Base-by-base conservation (phyloP, 805 yeast species). In the Grigorovia transvaalensis region DNA sequence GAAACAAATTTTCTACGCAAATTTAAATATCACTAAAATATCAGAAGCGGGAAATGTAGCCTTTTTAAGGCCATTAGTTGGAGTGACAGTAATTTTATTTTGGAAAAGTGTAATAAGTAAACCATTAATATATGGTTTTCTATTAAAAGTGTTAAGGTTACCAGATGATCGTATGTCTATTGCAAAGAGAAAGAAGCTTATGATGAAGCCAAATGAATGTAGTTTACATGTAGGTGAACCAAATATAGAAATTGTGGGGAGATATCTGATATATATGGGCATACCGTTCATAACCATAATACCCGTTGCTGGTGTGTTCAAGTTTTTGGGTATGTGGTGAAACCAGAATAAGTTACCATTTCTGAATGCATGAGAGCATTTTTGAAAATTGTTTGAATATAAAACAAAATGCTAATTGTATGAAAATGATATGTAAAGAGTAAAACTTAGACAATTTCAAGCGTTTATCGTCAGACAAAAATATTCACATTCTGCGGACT, bases 261-360 rank as follows among this genome's bases (percentile, higher is more conserved):
- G 95, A 60, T 71, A 85, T 54, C 69, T 85, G 18, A 86, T 89
- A 1, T 91, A 91, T 67, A 84, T 87, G 2, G 97, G 97, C 0
- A 79, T 91, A 30, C 77, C 95, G 0, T 62, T 73, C 33, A 67
- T 76, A 23, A 84, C 85, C 0, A 68, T 77, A 1, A 48, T 68
- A 5, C 62, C 62, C 1, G 68, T 71, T 48, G 69, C 73, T 0
- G 33, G 58, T 5, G 50, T 58, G 1, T 61, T 61, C 49, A 45
- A 46, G 7, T 12, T 50, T 11, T 19, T 55, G 43, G 44, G 45
- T 35, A 18, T 53, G 15, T 45, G 45, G 40, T 53, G 38, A 20
- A 13, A 13, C 2, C 15, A 2, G 27, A 23, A 23, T 6, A 23
- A 23, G 27, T 23, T 23, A 23, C 27, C 27, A 23, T 23, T 23